Evolutionary conservation across 306 rosid genomes (phyloP), one percentile per base, ranked within the genome.

Genomic region (Ammopiptanthus mongolicus): DNA sequence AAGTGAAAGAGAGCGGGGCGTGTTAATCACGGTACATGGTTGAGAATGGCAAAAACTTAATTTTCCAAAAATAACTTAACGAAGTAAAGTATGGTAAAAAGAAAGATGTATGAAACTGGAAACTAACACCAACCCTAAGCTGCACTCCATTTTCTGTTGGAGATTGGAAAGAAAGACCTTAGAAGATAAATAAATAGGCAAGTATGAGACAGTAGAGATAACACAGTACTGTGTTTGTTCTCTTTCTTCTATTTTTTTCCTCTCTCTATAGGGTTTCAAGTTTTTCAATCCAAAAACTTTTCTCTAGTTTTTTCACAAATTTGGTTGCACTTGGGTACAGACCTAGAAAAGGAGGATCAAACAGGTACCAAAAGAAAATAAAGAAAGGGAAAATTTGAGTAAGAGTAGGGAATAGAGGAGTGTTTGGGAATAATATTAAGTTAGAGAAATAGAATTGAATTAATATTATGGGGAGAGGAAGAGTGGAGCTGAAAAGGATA

Each of bases 401-500:
- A 10, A 23, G 39, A 18, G 59, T 58, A 46, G 25, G 37, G 74
- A 11, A 58, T 71, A 44, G 50, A 44, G 14, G 15, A 69, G 85
- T n/a, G 52, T 47, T 34, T 59, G 33, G 36, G 46, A 48, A 28
- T 52, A 62, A 53, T 17, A n/a, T n/a, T n/a, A 59, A 62, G 34
- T 11, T 19, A 39, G 18, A 34, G 1, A 4, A 28, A 19, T 2
- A 33, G 4, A 5, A 5, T 8, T 36, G 28, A 4, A 9, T 7
- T 1, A 8, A 0, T 25, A 71, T 14, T 44, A 81, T 93, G 98
- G 98, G 98, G 41, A 93, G 98, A 67, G 96, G 97, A 87, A 88
- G 98, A 83, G 98, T 93, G 36, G 98, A 93, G 84, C 73, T 93
- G 85, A 93, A 88, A 87, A 93, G 98, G 83, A 93, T 90, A 86